Conservation (phyloP, 805 yeast genomes). For the Millerago galiae region DNA sequence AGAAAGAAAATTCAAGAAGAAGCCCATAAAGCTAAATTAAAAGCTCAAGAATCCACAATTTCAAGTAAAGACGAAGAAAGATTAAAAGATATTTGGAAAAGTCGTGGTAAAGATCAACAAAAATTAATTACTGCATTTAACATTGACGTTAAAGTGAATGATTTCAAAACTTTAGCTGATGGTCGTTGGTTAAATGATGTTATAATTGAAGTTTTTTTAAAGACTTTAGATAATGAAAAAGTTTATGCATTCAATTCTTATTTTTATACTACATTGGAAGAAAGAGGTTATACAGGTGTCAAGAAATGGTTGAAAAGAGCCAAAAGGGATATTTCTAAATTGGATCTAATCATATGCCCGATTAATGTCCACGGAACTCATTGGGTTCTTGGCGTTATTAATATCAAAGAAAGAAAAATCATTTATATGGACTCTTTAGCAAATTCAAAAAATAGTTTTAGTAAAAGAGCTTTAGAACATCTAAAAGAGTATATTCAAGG, state of each 20-base stretch:
- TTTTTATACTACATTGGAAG: conserved; percentile 67
- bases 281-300: conserved; percentile 76
- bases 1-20: conserved; percentile 31
- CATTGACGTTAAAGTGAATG: conserved; percentile 60
- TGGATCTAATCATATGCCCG: conserved; percentile 72
- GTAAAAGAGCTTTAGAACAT: conserved; percentile 34
- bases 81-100: conserved; percentile 24
- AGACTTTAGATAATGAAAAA: conserved; percentile 26
- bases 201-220: conserved; percentile 76
- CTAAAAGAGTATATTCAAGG: conserved; percentile 57
- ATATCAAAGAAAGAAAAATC: conserved; percentile 52
- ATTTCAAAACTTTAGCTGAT: conserved; percentile 63
- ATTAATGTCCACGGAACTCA: conserved; percentile 80
- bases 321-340: conserved; percentile 54
- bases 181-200: conserved; percentile 87
- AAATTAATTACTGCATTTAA: conserved; percentile 26
- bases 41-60: conserved; percentile 20
- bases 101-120: conserved; percentile 20
- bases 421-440: conserved; percentile 73
- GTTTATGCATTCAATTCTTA: conserved; percentile 81
- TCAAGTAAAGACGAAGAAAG: conserved; percentile 17
- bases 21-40: conserved; percentile 28
- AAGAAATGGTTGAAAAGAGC: conserved; percentile 79
- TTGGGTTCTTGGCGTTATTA: conserved; percentile 85
- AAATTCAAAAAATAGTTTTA: conserved; percentile 30